Base-by-base conservation (phyloP, 805 yeast genomes). In the Suhomyces sp. region DNA sequence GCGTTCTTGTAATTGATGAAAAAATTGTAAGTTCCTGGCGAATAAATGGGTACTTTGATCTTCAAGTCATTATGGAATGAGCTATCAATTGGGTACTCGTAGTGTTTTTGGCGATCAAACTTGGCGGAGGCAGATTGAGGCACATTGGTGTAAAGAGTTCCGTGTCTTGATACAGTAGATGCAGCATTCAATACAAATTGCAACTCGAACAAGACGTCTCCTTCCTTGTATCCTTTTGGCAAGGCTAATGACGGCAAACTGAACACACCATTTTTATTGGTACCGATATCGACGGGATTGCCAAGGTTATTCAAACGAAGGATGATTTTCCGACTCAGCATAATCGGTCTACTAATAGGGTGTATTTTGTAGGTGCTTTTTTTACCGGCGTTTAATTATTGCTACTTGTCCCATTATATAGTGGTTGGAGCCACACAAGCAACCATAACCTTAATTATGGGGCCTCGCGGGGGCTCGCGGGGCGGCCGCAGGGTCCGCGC, bases 21-120 rank as follows among this genome's bases (percentile, higher is more conserved):
- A 67, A 83, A 92, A 53, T 87, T 79, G 68, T 79, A 93, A 1
- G 96, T 80, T 2, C 99, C 99, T 1, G 97, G 91, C 6, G 63
- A 68, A 61, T 68, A 82, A 50, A 93, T 81, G 7, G 80, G 75
- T 47, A 93, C 74, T 53, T 80, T 83, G 17, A 92, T 69, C 33
- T 72, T 66, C 47, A 81, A 75, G 64, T 91, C 94, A 48, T 78
- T 66, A 60, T 83, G 84, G 64, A 92, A 85, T 1, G 84, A 75
- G n/a, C 81, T 70, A 6, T 72, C 71, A 50, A 86, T 76, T 41
- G 77, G 64, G 51, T 75, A 75, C 43, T 81, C 77, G 55, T 77
- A 74, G 65, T 80, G 89, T 47, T 69, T 74, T 43, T 76, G 65
- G 55, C 97, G 78, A 13, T 80, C 75, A 60, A 87, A 92, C 8